These are phyloP conservation scores for Venturiaceae sp. DNA, from an alignment of 2,329 filamentous ascomycete species.

Conservation along the genomic window DNA sequence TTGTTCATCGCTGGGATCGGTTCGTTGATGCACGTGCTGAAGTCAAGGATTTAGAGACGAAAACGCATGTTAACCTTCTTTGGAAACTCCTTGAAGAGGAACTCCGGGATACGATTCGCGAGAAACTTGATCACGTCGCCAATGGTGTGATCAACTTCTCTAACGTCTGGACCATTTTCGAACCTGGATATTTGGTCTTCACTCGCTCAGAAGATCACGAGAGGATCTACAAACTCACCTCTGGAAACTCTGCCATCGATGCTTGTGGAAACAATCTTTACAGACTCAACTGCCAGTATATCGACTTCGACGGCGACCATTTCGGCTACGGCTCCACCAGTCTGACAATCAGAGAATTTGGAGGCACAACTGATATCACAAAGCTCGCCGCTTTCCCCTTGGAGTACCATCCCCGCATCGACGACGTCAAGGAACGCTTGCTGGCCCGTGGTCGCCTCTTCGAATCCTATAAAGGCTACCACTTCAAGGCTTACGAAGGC, in stretches of 20 bases:
- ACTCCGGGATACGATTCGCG: slow-evolving; percentile 10
- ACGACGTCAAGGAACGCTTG: slow-evolving; percentile 27
- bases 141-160: slow-evolving; percentile 31
- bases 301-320: slow-evolving; percentile 25
- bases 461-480: slow-evolving; percentile 36
- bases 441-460: slow-evolving; percentile 37
- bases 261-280: slow-evolving; percentile 11
- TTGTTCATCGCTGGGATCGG: slow-evolving; percentile 24
- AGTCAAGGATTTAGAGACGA: slow-evolving; percentile 16
- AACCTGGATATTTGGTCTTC: slow-evolving; percentile 22
- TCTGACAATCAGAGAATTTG: slow-evolving; percentile 18
- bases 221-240: slow-evolving; percentile 17
- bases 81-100: slow-evolving; percentile 20
- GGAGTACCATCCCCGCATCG: slow-evolving; percentile 30
- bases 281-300: slow-evolving; percentile 18
- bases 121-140: slow-evolving; percentile 18
- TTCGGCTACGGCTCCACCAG: slow-evolving; percentile 17
- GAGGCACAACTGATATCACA: slow-evolving; percentile 32
- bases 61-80: slow-evolving; percentile 20
- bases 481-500: slow-evolving; percentile 41
- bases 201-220: slow-evolving; percentile 22
- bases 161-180: slow-evolving; percentile 34
- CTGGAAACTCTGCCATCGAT: slow-evolving; percentile 13
- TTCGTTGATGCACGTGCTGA: slow-evolving; percentile 12
- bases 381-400: slow-evolving; percentile 34